Conservation (phyloP, 2,329 filamentous ascomycete species). For the Aspergillus piperis region DNA sequence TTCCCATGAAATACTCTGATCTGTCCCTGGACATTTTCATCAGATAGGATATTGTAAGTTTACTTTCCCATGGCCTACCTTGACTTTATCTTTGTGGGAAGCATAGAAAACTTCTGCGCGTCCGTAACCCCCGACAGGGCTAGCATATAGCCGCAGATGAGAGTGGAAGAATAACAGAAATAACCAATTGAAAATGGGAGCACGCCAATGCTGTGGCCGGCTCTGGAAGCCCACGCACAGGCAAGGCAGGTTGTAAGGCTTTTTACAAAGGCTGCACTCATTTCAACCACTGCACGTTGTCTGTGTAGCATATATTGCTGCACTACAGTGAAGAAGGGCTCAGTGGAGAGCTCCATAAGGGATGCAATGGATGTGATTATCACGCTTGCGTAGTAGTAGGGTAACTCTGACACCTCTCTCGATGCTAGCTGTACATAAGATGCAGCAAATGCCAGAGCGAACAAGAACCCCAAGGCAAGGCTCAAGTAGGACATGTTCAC, state of each 20-base stretch:
- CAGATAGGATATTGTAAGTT: background rate
- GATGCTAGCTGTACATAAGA: slow-evolving; percentile 64
- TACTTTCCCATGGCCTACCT: slow-evolving; percentile 37
- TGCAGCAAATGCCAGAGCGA: slow-evolving; percentile 65
- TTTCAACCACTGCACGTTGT: slow-evolving; percentile 79
- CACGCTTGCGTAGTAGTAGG: slow-evolving; percentile 63
- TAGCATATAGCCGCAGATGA: slow-evolving; percentile 70
- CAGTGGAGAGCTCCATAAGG: slow-evolving; percentile 74
- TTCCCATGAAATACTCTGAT: slow-evolving; percentile 55
- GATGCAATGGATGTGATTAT: slow-evolving; percentile 59
- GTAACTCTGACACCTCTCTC: slow-evolving; percentile 55
- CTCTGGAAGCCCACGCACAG: slow-evolving; percentile 64
- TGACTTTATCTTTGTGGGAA: slow-evolving; percentile 49
- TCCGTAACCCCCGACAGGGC: slow-evolving; percentile 61
- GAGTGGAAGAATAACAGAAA: slow-evolving; percentile 68
- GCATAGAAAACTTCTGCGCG: slow-evolving; percentile 67
- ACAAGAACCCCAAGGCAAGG: slow-evolving; percentile 65
- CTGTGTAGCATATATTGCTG: slow-evolving; percentile 80
- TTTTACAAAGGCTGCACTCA: slow-evolving; percentile 73
- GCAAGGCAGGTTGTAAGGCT: slow-evolving; percentile 73
- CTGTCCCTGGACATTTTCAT: slow-evolving; percentile 27
- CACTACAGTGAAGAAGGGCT: slow-evolving; percentile 86
- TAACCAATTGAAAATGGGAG: slow-evolving; percentile 90
- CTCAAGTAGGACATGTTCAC: slow-evolving; percentile 87
- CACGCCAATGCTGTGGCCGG: slow-evolving; percentile 64